Evolutionary conservation across 345 rosid species (phyloP), one percentile per base, ranked within the genome.

Genomic region (Noccaea bulbosa): DNA sequence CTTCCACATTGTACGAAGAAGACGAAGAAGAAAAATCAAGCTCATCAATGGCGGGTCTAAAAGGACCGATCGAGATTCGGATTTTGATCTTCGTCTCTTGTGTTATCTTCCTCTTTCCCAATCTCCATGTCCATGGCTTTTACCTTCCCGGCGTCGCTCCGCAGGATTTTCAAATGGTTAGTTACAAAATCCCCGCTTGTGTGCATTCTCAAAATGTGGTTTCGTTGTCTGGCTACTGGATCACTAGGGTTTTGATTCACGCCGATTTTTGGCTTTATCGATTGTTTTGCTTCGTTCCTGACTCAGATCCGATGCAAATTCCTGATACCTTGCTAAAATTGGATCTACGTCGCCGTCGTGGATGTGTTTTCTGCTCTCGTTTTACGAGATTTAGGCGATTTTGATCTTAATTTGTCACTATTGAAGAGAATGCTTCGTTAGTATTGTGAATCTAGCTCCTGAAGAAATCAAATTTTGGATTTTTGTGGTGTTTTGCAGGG

Each of bases 71-170:
- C 60, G 30, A 48, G 15, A 50, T 35, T 33, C 57, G 64, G 74
- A 65, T 84, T 55, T 66, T 70, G 69, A 61, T 74, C 51, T 67
- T 37, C 40, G 65, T 37, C 40, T 65, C 75, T 41, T 47, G 62
- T 27, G 24, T 27, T 5, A 0, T 46, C 43, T 64, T 65, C 64
- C 54, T 63, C 70, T 56, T 71, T 39, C 62, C 76, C 69, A 38
- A 30, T 49, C 43, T 53, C 40, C 65, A 57, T 35, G 77, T 74
- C 17, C 55, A 76, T 76, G 79, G 81, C 76, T 89, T 89, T 71
- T 89, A 89, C 69, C 90, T 89, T 58, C 96, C 96, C 16, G 96
- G 92, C 3, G 92, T 89, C 27, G 87, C 96, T 34, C 96, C 96
- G 24, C 71, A 76, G 65, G 92, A 87, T 65, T 89, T 89, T 62